Evolutionary conservation across 2,329 filamentous ascomycete genomes (phyloP), one percentile per base, ranked within the genome.

Genomic region (Trichothecium sympodiale): DNA sequence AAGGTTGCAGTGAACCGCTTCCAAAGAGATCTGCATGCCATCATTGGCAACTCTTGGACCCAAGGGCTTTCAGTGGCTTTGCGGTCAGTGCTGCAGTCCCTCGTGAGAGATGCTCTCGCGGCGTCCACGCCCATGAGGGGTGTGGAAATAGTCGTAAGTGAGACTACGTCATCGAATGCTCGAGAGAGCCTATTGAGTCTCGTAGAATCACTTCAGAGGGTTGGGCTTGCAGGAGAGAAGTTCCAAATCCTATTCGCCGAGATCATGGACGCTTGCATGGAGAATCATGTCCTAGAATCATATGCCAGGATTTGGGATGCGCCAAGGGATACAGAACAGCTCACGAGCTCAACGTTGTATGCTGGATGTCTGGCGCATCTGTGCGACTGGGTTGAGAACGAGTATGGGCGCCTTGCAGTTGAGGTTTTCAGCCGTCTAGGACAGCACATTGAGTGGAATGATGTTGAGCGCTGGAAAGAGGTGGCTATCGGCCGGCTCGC

Each of bases 231-330:
- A 2, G 80, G 79, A 17, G 77, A 83, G 47, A 66, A 62, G 33
- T 82, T 83, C 35, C 78, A 86, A 48, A 69, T 80, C 20, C 63
- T 82, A 26, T 80, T 86, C 47, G 83, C 80, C 13, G 76, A 81
- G 52, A 67, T 81, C 17, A 78, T 86, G 66, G 70, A 85, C 49
- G 59, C 60, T 26, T 65, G 79, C 39, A 76, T 87, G 64, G 67
- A 68, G 30, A 61, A 69, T 10, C 81, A 79, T 45, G 71, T 87
- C 29, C 61, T 61, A 28, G 63, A 66, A 33, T 71, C 70, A 6
- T 85, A 77, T 48, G 64, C 74, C 38, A 73, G 78, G 3, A 65
- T 77, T 33, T 87, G 82, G 75, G 42, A 50, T 38, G 31, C 43
- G 14, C 33, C 46, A 31, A 23, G 18, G 6, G 43, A 49, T 43